Percentiles rank a stretch among this genome's conserved stretches.
Evolutionary conservation across 768 basidiomycete genomes (phyloP).

Genomic region (Lentinula raphanica): DNA sequence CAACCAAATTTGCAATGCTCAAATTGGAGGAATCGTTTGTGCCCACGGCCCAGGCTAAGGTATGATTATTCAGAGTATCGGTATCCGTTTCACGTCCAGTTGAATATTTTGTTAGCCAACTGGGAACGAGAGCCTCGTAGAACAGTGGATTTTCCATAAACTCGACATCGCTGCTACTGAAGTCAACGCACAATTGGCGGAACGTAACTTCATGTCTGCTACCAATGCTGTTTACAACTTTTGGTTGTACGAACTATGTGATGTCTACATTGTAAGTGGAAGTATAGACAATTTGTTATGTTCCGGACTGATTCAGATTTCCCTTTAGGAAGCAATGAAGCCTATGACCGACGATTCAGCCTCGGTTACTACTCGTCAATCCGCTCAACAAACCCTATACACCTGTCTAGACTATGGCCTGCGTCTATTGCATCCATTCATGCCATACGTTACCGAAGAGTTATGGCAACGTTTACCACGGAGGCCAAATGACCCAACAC

Average conservation of each 20-base stretch:
- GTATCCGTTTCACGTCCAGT: not conserved
- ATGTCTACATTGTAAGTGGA: conserved; percentile 86
- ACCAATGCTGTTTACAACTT: conserved; percentile 85
- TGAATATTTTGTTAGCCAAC: conserved; percentile 55
- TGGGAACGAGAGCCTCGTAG: conserved; percentile 86
- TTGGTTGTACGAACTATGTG: conserved; percentile 99
- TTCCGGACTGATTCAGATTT: conserved; percentile 1
- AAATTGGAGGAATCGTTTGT: conserved; percentile 84
- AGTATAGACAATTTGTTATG: not conserved
- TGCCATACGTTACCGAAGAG: conserved; percentile 99
- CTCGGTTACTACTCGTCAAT: conserved; percentile 55
- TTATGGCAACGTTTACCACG: conserved; percentile 95
- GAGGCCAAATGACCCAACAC: conserved; percentile 72
- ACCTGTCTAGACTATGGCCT: conserved; percentile 90
- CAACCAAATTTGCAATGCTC: conserved; percentile 98
- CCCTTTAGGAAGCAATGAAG: conserved; percentile 90
- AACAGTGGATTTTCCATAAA: conserved; percentile 94
- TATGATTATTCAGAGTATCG: conserved; percentile 22
- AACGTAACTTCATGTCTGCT: conserved; percentile 90
- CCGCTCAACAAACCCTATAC: conserved; percentile 94
- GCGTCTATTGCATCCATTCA: conserved; percentile 91
- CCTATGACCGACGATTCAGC: conserved; percentile 86
- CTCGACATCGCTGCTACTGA: conserved; percentile 77
- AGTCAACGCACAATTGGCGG: conserved; percentile 67
- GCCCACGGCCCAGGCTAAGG: conserved; percentile 66